Evolutionary conservation across 1,284 basidiomycete genomes (phyloP).

Genomic region (Leccinum subrobustum): DNA sequence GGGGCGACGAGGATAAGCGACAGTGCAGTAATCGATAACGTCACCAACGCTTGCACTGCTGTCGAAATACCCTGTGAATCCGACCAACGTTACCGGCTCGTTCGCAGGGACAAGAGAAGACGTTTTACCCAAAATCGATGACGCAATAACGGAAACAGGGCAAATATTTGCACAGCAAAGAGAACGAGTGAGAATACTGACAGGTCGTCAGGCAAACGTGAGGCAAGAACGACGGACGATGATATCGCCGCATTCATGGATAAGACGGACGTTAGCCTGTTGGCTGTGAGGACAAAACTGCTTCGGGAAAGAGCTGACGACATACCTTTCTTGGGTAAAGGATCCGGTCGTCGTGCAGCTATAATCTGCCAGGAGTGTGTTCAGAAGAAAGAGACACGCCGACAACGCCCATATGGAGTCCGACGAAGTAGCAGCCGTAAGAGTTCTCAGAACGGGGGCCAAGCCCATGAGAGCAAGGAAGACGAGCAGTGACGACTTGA

Average conservation of each 20-base stretch:
- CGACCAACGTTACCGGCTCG: constrained; percentile 16
- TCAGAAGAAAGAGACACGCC: constrained; percentile 60
- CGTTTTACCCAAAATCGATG: constrained; percentile 70
- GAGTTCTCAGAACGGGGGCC: constrained; percentile 87
- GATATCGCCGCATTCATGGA: constrained; percentile 96
- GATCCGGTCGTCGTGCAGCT: constrained; percentile 35
- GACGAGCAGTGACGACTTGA: constrained; percentile 80
- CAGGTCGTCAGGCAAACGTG: constrained; percentile 78
- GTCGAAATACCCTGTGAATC: constrained; percentile 44
- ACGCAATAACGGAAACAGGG: constrained; percentile 81
- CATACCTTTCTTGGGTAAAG: constrained; percentile 40
- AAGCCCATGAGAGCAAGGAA: constrained; percentile 87
- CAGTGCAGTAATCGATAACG: constrained; percentile 44
- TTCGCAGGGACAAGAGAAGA: constrained; percentile 18
- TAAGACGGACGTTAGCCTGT: constrained; percentile 83
- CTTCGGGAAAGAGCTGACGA: constrained; percentile 16
- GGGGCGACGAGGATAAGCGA: constrained; percentile 53
- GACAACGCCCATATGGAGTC: constrained; percentile 97
- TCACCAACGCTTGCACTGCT: constrained; percentile 48
- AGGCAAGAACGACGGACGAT: constrained; percentile 92
- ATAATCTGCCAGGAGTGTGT: constrained; percentile 70
- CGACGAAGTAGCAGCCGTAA: constrained; percentile 92
- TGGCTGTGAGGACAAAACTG: constrained; percentile 21
- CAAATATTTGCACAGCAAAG: constrained; percentile 84
- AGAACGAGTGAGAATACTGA: constrained; percentile 91